Conservation (phyloP, 2,329 filamentous ascomycete species). For the Beauveria brongniartii region DNA sequence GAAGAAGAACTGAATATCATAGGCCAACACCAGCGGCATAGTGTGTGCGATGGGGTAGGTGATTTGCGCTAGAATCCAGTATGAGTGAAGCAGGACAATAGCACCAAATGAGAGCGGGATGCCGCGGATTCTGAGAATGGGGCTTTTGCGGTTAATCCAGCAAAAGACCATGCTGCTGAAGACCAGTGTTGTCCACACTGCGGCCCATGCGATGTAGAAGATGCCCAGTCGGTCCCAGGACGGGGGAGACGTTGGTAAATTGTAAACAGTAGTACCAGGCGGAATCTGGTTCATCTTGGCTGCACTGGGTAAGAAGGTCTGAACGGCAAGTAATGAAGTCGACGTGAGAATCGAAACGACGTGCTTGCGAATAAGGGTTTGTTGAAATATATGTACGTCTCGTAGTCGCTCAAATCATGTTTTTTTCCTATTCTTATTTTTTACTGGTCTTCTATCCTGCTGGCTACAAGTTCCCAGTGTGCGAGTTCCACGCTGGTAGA, state of each 20-base stretch:
- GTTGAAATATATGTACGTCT: not conserved
- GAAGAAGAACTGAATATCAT: constrained; percentile 47
- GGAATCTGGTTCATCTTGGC: constrained; percentile 5
- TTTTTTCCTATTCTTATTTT: not conserved
- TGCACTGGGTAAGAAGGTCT: not conserved
- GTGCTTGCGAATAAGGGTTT: too few species aligned
- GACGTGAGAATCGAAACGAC: not conserved
- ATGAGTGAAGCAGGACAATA: constrained; percentile 28
- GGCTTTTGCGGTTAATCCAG: constrained; percentile 23
- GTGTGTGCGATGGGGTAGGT: constrained; percentile 33
- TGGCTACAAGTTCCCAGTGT: too few species aligned
- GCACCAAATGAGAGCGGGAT: constrained; percentile 27
- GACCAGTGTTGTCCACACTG: constrained; percentile 21
- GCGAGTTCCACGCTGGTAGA: not conserved
- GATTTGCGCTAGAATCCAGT: constrained; percentile 34
- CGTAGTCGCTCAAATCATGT: too few species aligned
- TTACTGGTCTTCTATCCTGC: not conserved
- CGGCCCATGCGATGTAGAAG: constrained; percentile 22
- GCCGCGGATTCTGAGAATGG: constrained; percentile 32
- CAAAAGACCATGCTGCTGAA: constrained; percentile 29
- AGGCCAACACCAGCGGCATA: constrained; percentile 33
- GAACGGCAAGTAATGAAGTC: not conserved
- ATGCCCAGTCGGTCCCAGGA: constrained; percentile 22
- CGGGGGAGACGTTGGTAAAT: constrained; percentile 19
- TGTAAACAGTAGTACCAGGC: constrained; percentile 21